Base-by-base conservation (phyloP, 257 asterid genomes). In the Solanum chmielewskii region DNA sequence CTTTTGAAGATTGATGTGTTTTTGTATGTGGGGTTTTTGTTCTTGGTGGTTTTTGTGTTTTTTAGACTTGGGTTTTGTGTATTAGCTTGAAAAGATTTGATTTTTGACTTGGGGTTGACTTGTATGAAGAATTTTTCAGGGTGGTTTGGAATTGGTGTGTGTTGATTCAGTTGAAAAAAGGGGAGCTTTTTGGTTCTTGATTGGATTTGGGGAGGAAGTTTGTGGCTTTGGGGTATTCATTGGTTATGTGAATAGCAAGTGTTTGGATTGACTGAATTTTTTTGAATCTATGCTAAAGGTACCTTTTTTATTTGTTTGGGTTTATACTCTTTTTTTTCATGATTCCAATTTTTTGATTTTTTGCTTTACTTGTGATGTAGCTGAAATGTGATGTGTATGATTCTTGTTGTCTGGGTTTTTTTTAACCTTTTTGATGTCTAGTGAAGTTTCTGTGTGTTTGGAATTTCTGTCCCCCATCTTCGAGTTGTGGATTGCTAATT, bases 91-190 rank as follows among this genome's bases (percentile, higher is more conserved):
- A 80, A 80, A 47, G 29, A 9, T 80, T 39, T 10, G 29, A 9
- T 47, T 85, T 52, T 86, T 86, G 88, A 86, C 84, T 73, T 73
- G 73, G 69, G 73, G 88, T 86, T 86, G 88, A 86, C 88, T 77
- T 77, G 37, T 35, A 35, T 86, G 42, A 69, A 73, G 52, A 73
- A 45, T 76, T 86, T 64, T 84, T 78, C 84, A 78, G 84, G 84
- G 64, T 45, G 11, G 37, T 78, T 78, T 44, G 84, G 18, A 66
- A 42, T 70, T 68, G 78, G 66, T 84, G 20, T 45, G 31, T 70
- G 27, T 66, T 73, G 74, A 49, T 82, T 86, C 87, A 71, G 70
- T 60, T 73, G 84, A 18, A 86, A 86, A 70, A 70, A 85, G 44
- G 27, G 88, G 49, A 73, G 74, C 88, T 86, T 86, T 52, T 86